Evolutionary conservation across 2,329 filamentous ascomycete species (phyloP), one percentile per base, ranked within the genome.

Genomic region (Aspergillus sp.): DNA sequence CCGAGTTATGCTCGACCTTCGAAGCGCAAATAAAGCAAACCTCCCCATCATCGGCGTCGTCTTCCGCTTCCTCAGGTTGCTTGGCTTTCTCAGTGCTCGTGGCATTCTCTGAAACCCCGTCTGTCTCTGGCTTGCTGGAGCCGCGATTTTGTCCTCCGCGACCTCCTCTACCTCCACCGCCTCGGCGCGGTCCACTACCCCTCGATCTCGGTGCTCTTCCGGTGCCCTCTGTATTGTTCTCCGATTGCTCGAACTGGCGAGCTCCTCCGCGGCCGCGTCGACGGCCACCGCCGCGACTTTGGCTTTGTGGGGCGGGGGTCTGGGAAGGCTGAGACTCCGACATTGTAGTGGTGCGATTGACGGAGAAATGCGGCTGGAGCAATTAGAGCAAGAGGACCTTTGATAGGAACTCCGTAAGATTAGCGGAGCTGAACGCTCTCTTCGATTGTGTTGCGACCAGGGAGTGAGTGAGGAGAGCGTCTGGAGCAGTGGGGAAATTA

Each of bases 1-100:
- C 86, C 9, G 93, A 89, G 66, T 91, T 87, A 78, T 98, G 92
- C 48, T 89, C 86, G 48, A 99, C 88, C 2, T 88, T 85, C 63
- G 93, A 96, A 56, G 95, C 93, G 76, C 95, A 99, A 70, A 99
- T 99, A 76, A 98, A 98, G 84, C 95, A 99, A 60, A 97, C 84
- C 61, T 97, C 92, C 24, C 82, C 88, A 55, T 92, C 89, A 30
- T 80, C 79, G 22, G 82, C 83, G 48, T 84, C 84, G 3, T 75
- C 73, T 13, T 68, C 66, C 36, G 66, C 68, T 15, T 64, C 62
- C 32, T 51, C 53, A 24, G 64, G 56, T 34, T 68, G 64, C 50
- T 66, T 68, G 11, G 18, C 43, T 67, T 74, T 72, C 55, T 72
- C 56, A 48, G 64, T 63, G 66, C 69, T 66, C 70, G 68, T 54